These are phyloP conservation scores for Dioszegia hungarica DNA, from an alignment of 768 basidiomycete genomes.

Conservation along the genomic window DNA sequence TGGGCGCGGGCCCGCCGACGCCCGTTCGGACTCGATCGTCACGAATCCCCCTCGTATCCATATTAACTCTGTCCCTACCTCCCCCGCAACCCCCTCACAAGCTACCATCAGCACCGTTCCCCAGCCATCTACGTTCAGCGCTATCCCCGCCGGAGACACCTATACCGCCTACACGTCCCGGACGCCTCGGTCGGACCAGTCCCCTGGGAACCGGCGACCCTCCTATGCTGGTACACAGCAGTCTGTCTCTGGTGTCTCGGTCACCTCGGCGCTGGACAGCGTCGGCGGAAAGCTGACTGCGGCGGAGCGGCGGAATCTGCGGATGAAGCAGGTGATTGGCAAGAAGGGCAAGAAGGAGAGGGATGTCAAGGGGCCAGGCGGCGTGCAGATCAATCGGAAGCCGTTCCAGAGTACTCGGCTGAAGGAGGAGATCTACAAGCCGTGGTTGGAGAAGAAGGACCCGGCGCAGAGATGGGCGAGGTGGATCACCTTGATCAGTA, in stretches of 20 bases:
- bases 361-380: neutral
- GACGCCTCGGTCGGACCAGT: too few species aligned
- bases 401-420: constrained; percentile 47
- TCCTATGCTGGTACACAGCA: neutral
- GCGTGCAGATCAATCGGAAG: constrained; percentile 8
- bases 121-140: too few species aligned
- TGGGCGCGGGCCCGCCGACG: too few species aligned
- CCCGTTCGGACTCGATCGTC: neutral
- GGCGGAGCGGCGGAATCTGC: constrained; percentile 1
- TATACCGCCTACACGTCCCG: too few species aligned
- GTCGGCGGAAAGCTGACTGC: neutral
- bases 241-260: neutral
- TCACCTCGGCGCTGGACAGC: neutral
- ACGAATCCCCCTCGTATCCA: constrained; percentile 4
- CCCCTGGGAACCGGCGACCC: too few species aligned
- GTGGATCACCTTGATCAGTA: constrained; percentile 54
- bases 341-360: constrained; percentile 6
- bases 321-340: neutral
- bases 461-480: constrained; percentile 53
- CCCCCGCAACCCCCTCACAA: neutral
- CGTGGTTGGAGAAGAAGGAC: constrained; percentile 54
- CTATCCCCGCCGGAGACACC: too few species aligned
- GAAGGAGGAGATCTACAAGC: constrained; percentile 53
- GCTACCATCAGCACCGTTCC: neutral
- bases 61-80: constrained; percentile 4